phyloP scores from a whole-genome alignment of 164 flowering plant genomes.

The Echeveria elegans region DNA sequence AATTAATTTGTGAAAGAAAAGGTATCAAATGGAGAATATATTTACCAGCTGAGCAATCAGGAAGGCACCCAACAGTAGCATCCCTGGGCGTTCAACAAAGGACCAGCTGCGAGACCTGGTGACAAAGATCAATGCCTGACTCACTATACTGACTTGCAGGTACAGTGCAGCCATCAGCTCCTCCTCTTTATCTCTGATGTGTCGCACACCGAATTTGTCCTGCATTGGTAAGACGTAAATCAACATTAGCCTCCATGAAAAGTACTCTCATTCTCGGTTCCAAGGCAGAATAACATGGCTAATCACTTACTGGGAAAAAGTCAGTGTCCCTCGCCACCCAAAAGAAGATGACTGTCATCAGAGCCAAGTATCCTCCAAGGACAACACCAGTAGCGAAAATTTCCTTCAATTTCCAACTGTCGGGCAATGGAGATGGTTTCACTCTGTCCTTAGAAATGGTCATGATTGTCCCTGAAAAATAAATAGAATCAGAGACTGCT shows the following conservation, averaged over 20 bases:
- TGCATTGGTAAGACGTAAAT: neutral
- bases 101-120: slow-evolving; percentile 52
- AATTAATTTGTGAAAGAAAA: neutral
- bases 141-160: slow-evolving; percentile 48
- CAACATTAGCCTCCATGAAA: slow-evolving; percentile 12
- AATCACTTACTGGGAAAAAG: slow-evolving; percentile 30
- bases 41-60: slow-evolving; percentile 40
- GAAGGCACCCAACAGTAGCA: slow-evolving; percentile 29
- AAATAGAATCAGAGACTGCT: neutral
- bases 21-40: neutral
- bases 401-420: slow-evolving; percentile 43
- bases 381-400: slow-evolving; percentile 38
- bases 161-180: slow-evolving; percentile 40
- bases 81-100: slow-evolving; percentile 40
- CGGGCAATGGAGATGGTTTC: slow-evolving; percentile 41
- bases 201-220: slow-evolving; percentile 26
- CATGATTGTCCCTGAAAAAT: slow-evolving; percentile 28
- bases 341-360: slow-evolving; percentile 39
- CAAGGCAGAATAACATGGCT: neutral
- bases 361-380: slow-evolving; percentile 37
- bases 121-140: slow-evolving; percentile 53
- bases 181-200: slow-evolving; percentile 16
- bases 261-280: neutral
- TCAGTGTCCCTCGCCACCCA: slow-evolving; percentile 22
- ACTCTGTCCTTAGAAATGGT: slow-evolving; percentile 45